Evolutionary conservation across 2,329 filamentous ascomycete species (phyloP), one percentile per base, ranked within the genome.

Genomic region (Trichoderma atroviride): DNA sequence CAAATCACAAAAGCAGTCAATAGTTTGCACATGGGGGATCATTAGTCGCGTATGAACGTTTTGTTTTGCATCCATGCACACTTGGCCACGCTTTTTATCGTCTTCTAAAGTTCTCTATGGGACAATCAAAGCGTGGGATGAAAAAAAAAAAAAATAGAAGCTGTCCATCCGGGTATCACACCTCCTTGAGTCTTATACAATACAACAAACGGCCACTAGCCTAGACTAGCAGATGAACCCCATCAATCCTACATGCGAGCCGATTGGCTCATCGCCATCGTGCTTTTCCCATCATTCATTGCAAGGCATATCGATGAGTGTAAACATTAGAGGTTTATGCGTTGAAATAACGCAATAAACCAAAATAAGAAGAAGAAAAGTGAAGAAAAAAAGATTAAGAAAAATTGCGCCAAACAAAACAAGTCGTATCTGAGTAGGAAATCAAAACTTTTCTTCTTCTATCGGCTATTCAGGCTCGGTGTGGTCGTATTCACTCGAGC

Each of bases 401-500:
- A 47, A 50, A 55, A n/a, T 14, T 6, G 29, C 6, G 31, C 29
- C 16, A 29, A 55, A 24, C 19, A 47, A 58, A 29, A 11, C 10
- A 5, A 50, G 14, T n/a, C 19, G 31, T 14, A 63, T 24, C 13
- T 58, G 47, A 50, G 29, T 35, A 27, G 33, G 19, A 58, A 16
- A 35, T n/a, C 50, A 52, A 33, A 22, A 24, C 27, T 24, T 22
- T 27, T 29, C n/a, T 31, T n/a, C n/a, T 16, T 29, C 59, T 40
- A 69, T 33, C 37, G 62, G 55, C 60, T 69, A 29, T 60, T 58
- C 55, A 65, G 2, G 24, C 53, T 65, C 10, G 40, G 24, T 5
- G 43, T 56, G 9, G 53, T 53, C 52, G 64, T 59, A n/a, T 64
- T 62, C 29, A 7, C 61, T 55, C 73, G 64, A 24, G 61, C 71